phyloP scores from a whole-genome alignment of 768 basidiomycete genomes.

The Rhizopogon vinicolor region DNA sequence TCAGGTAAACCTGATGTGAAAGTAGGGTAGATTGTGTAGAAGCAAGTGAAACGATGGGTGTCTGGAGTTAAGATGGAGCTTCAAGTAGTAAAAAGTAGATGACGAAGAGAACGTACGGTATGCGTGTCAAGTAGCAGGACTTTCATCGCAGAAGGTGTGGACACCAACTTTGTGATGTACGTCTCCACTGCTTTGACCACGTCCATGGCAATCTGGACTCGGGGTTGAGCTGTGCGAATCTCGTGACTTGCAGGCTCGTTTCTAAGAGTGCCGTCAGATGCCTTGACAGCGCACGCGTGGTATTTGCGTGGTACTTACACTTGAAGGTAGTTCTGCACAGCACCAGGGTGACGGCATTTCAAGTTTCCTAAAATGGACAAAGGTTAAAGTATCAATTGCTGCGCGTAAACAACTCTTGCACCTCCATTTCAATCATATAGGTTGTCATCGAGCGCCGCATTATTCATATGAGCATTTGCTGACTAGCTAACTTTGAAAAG shows the following conservation, averaged over 20 bases:
- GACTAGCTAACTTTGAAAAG: neutral
- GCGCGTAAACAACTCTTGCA: neutral
- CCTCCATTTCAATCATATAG: neutral
- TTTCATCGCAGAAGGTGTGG: constrained; percentile 87
- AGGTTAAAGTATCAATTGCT: too few relatives aligned
- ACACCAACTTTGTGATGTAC: constrained; percentile 87
- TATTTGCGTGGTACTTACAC: neutral
- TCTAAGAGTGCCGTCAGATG: neutral
- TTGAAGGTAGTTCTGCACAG: neutral
- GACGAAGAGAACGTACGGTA: constrained; percentile 56
- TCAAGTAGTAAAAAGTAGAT: neutral
- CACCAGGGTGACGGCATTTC: neutral
- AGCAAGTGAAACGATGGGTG: constrained; percentile 92
- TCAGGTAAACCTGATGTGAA: constrained; percentile 95
- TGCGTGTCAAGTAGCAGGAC: constrained; percentile 92
- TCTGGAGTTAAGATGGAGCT: constrained; percentile 42
- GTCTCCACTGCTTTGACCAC: constrained; percentile 92
- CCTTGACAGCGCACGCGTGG: neutral
- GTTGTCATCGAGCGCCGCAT: neutral
- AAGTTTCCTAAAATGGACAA: too few relatives aligned
- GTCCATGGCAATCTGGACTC: constrained; percentile 57
- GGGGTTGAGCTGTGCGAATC: neutral
- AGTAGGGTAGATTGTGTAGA: constrained; percentile 91
- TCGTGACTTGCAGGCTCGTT: neutral
- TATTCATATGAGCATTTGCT: neutral